Evolutionary conservation across 495 filamentous ascomycete species (phyloP).

Genomic region (Podospora anserina): DNA sequence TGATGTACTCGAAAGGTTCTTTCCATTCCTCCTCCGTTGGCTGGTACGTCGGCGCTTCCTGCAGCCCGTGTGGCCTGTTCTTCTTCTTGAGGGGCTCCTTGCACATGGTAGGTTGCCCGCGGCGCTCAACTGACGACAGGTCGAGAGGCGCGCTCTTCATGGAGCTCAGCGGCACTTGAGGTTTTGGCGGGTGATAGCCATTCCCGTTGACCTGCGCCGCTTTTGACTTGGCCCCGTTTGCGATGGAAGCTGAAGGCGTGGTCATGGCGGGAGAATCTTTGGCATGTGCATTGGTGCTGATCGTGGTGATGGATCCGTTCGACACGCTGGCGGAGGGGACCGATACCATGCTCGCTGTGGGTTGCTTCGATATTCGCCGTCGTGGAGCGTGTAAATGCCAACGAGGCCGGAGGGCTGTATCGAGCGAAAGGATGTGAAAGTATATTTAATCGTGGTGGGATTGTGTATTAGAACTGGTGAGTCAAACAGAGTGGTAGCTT

Average conservation of each 20-base stretch:
- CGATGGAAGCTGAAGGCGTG: conserved; percentile 28
- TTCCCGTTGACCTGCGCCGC: conserved; percentile 48
- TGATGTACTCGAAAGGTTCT: conserved; percentile 88
- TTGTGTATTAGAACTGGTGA: neutral
- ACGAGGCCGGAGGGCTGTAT: neutral
- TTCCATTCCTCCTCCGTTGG: conserved; percentile 93
- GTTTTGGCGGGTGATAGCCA: conserved; percentile 50
- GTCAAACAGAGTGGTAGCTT: neutral
- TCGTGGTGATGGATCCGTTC: conserved; percentile 33
- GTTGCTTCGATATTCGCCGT: conserved; percentile 10
- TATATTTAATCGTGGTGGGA: neutral
- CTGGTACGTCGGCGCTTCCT: conserved; percentile 87
- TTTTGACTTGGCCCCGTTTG: conserved; percentile 41
- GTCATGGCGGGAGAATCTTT: conserved; percentile 49
- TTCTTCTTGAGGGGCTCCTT: conserved; percentile 72
- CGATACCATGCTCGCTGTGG: conserved; percentile 39
- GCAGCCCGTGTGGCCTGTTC: conserved; percentile 74
- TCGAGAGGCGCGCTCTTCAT: conserved; percentile 65
- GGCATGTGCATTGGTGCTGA: conserved; percentile 42
- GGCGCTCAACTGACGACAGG: conserved; percentile 84
- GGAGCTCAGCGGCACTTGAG: conserved; percentile 49
- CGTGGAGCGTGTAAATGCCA: neutral
- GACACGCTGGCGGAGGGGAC: conserved; percentile 37
- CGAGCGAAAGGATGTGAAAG: neutral
- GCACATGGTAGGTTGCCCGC: conserved; percentile 70